These are phyloP conservation scores for Taiozyma sp. DNA, from an alignment of 1,139 yeast species.

Conservation along the genomic window DNA sequence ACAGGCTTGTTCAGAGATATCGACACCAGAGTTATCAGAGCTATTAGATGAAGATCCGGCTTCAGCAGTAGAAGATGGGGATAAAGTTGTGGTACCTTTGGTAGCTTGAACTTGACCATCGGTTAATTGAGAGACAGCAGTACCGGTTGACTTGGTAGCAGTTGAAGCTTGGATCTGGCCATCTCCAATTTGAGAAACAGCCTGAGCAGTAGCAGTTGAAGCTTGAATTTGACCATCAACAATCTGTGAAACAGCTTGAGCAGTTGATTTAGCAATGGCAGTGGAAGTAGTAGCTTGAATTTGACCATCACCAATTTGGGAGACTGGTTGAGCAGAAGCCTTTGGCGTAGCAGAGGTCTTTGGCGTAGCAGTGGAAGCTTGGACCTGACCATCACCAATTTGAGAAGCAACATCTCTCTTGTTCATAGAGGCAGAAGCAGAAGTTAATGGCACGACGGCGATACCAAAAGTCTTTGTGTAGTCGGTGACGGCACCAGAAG, in stretches of 20 bases:
- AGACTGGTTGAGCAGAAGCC: slow-evolving; percentile 30
- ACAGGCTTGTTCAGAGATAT: slow-evolving; percentile 37
- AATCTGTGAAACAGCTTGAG: slow-evolving; percentile 43
- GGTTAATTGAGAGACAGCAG: slow-evolving; percentile 17
- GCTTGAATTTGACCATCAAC: slow-evolving; percentile 61
- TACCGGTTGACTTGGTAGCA: background rate
- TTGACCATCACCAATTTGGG: slow-evolving; percentile 34
- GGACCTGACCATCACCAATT: slow-evolving; percentile 34
- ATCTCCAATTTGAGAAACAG: slow-evolving; percentile 15
- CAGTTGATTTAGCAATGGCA: slow-evolving; percentile 26
- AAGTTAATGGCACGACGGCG: slow-evolving; percentile 49
- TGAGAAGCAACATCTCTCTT: slow-evolving; percentile 24
- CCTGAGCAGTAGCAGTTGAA: slow-evolving; percentile 12
- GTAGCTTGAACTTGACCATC: slow-evolving; percentile 36
- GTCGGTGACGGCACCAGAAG: slow-evolving; percentile 30
- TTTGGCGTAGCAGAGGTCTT: slow-evolving; percentile 21
- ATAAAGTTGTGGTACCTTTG: slow-evolving; percentile 19
- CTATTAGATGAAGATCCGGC: background rate
- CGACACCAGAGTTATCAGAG: slow-evolving; percentile 1
- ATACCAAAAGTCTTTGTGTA: slow-evolving; percentile 32
- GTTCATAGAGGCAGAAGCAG: slow-evolving; percentile 38
- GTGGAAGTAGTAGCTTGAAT: slow-evolving; percentile 37
- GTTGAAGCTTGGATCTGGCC: slow-evolving; percentile 17
- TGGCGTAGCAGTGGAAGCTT: slow-evolving; percentile 28
- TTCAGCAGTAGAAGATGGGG: slow-evolving; percentile 2